Base-by-base conservation (phyloP, 495 filamentous ascomycete species). In the Zalerion maritima region DNA sequence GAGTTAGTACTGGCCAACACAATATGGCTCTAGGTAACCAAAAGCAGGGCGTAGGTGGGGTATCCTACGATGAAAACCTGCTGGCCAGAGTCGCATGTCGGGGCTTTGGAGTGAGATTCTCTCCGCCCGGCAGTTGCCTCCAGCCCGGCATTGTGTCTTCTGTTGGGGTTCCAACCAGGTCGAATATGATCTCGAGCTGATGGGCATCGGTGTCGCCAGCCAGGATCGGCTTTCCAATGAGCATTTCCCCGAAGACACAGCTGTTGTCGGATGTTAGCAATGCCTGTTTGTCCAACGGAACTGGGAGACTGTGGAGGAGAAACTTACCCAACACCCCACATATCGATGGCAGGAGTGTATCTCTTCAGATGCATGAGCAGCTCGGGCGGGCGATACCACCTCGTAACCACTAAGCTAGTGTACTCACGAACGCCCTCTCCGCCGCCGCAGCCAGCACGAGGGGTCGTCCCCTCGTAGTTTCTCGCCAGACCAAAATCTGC, bases 201-300 rank as follows among this genome's bases (percentile, higher is more conserved):
- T 96, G 79, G 4, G 70, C 54, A 47, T 99, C 89, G 45, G 78
- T 91, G 31, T 72, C 81, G 3, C 89, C 89, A 2, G 82, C 72
- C 14, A 99, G 68, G 26, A 99, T 94, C 0, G 89, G 89, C 47
- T 83, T 92, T 28, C 84, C 73, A 41, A 81, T 75, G 36, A 96
- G 80, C 89, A 99, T 99, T 53, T 99, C 89, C 18, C 84, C 89
- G 50, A 99, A 94, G 7, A 99, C 84, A 48, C 89, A 94, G 17
- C 82, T 87, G 38, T 9, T 21, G 12, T 5, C 32, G 40, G 44
- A 30, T 45, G 49, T 60, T 41, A 58, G 49, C 31, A n/a, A n/a
- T n/a, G n/a, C n/a, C n/a, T n/a, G 9, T 18, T 28, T 16, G 21
- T 14, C 10, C 9, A 23, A 21, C n/a, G 12, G 28, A 14, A 6